Evolutionary conservation across 2,329 filamentous ascomycete species (phyloP), one percentile per base, ranked within the genome.

Genomic region (Colletotrichum tofieldiae): DNA sequence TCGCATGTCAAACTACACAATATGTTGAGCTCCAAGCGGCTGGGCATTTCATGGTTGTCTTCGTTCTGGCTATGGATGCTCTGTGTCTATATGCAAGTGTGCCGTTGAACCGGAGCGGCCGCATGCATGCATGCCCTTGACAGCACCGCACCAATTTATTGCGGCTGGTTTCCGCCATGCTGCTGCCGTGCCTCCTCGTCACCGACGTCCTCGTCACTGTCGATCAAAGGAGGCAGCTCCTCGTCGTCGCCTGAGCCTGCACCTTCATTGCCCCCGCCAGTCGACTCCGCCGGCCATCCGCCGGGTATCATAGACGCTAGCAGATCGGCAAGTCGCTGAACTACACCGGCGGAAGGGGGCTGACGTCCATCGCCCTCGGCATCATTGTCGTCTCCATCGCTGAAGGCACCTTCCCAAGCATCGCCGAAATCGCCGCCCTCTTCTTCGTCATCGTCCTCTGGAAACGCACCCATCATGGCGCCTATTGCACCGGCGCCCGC

Each of bases 181-280:
- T 41, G 45, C 14, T 41, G 47, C 16, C 45, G 16, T 45, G 39
- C 56, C 39, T 60, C 9, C 11, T n/a, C 47, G 41, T 51, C n/a
- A 26, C n/a, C 60, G 6, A 29, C 23, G 26, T 41, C 35, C 45
- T 52, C 35, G 2, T 52, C 60, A 18, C 45, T 35, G 11, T 63
- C 60, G 1, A 52, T 20, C 60, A 52, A 26, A 29, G 35, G 45
- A 49, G 60, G 60, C 32, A 52, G 11, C 60, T 69, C 41, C 54
- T 62, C 37, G 9, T 67, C 64, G 11, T 73, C 70, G 1, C 64
- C 71, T 32, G 75, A 65, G 12, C 62, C 63, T 20, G 60, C 52
- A 26, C 73, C 69, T 12, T 67, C 71, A 35, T 72, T 56, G 23
- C 70, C 51, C 37, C 71, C 72, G 45, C 68, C 70, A 14, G 81